Evolutionary conservation across 148 eudicot genomes (phyloP).

Genomic region (Gaultheria prostrata): DNA sequence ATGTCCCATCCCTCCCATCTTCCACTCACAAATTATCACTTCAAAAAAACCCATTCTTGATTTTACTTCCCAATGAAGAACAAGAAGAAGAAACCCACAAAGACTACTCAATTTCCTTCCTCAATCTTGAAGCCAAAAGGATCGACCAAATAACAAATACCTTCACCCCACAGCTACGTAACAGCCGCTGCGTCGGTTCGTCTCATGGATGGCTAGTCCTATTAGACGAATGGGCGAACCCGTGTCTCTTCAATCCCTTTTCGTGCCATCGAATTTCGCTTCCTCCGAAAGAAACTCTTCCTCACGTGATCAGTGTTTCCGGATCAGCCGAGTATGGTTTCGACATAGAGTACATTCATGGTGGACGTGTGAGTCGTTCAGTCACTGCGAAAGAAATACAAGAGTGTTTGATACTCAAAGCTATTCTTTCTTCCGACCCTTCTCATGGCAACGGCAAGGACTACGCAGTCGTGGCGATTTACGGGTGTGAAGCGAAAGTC

Average conservation of each 20-base stretch:
- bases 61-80: neutral
- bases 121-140: neutral
- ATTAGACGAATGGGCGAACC: neutral
- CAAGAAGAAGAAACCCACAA: neutral
- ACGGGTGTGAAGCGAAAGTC: neutral
- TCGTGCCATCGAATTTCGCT: neutral
- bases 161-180: neutral
- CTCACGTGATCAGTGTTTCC: neutral
- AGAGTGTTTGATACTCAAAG: neutral
- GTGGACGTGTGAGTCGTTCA: neutral
- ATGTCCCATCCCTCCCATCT: neutral
- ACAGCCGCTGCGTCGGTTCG: neutral
- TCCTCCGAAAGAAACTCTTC: neutral
- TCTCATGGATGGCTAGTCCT: constrained; percentile 5
- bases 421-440: neutral
- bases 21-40: neutral
- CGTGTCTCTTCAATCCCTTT: neutral
- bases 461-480: neutral
- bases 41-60: neutral
- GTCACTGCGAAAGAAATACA: neutral
- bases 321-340: neutral
- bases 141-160: neutral
- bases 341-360: neutral
- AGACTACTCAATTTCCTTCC: neutral
- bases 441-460: neutral